Evolutionary conservation across 176 grass and related monocot species (phyloP).

Genomic region (Oryza coarctata): DNA sequence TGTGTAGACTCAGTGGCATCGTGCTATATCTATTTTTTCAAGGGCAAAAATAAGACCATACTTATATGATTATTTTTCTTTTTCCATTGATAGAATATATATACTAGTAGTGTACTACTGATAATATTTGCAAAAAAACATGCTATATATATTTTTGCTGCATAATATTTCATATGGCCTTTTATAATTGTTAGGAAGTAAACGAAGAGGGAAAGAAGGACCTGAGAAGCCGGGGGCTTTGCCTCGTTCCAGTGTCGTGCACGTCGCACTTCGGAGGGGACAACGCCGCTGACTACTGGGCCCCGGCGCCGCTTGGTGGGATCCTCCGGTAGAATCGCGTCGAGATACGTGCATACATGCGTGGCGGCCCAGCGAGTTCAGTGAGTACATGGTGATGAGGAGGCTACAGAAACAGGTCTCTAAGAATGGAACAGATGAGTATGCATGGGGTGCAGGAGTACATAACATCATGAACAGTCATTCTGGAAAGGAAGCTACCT

Average conservation of each 20-base stretch:
- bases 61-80: neutral
- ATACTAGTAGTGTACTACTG: neutral
- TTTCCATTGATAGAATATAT: neutral
- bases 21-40: neutral
- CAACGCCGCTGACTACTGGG: conserved; percentile 77
- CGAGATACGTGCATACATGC: neutral
- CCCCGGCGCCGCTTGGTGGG: conserved; percentile 44
- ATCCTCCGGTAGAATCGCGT: conserved; percentile 33
- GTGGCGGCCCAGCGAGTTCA: neutral
- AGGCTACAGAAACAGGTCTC: neutral
- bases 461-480: conserved; percentile 99
- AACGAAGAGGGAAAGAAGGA: conserved; percentile 67
- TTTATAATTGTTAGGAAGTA: conserved; percentile 23
- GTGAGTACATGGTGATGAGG: conserved; percentile 32
- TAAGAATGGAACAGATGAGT: conserved; percentile 2
- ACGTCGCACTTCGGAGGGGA: conserved; percentile 73
- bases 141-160: neutral
- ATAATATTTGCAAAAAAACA: neutral
- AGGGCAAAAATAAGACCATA: neutral
- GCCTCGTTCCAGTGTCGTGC: conserved; percentile 92
- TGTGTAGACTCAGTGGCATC: neutral
- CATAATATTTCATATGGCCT: too few species aligned
- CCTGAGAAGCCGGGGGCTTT: conserved; percentile 77
- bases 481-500: conserved; percentile 40
- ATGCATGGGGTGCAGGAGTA: conserved; percentile 26